Conservation (phyloP, 148 eudicot species). For the Dianthus caryophyllus region DNA sequence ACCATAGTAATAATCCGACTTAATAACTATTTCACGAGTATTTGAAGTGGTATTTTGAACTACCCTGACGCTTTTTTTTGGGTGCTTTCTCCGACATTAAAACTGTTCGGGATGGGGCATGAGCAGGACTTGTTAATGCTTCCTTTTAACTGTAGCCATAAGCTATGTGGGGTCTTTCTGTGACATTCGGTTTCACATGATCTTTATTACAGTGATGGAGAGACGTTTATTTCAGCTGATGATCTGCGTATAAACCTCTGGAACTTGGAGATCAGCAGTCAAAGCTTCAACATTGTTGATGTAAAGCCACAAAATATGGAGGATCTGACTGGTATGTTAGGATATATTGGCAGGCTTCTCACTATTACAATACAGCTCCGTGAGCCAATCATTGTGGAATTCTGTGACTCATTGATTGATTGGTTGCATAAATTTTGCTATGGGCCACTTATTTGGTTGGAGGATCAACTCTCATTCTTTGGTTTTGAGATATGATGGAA, state of each 20-base stretch:
- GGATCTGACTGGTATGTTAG: slow-evolving; percentile 61
- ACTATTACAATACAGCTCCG: too few species aligned
- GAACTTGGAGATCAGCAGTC: slow-evolving; percentile 80
- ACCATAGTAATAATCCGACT: not conserved
- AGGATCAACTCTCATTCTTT: too few species aligned
- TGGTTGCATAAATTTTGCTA: too few species aligned
- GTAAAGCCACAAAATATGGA: slow-evolving; percentile 85
- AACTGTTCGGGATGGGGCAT: not conserved
- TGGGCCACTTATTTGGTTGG: not conserved
- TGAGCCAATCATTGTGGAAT: too few species aligned
- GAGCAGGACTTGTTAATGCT: not conserved
- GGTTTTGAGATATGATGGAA: too few species aligned
- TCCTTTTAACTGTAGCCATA: not conserved
- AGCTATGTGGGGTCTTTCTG: slow-evolving; percentile 1
- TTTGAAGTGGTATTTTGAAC: not conserved
- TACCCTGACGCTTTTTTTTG: not conserved
- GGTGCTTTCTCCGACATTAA: slow-evolving; percentile 1
- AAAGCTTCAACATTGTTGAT: slow-evolving; percentile 82
- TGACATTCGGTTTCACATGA: slow-evolving; percentile 22
- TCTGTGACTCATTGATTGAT: too few species aligned
- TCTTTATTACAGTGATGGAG: slow-evolving; percentile 56
- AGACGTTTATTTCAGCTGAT: slow-evolving; percentile 82
- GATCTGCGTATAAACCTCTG: slow-evolving; percentile 80
- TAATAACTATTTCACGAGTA: not conserved
- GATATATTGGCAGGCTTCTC: not conserved